phyloP scores from a whole-genome alignment of 805 yeast genomes.

The Sugiyamaella floridensis region DNA sequence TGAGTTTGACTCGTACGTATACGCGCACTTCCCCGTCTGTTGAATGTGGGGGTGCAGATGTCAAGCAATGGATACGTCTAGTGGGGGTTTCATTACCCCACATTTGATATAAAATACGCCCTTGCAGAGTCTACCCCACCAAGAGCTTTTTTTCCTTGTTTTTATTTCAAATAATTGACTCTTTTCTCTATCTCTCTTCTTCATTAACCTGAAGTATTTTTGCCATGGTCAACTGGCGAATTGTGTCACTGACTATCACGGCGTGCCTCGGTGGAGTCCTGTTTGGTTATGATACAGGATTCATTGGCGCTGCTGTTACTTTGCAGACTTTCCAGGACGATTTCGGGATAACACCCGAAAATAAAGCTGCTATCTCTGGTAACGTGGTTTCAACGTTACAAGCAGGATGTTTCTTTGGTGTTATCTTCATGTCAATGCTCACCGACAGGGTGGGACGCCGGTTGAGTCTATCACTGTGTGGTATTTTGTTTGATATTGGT shows the following conservation, averaged over 20 bases:
- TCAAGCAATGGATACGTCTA: no score
- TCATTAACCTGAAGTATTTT: no score
- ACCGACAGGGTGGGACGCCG: slow-evolving; percentile 73
- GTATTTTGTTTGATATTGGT: slow-evolving; percentile 63
- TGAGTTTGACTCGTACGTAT: no score
- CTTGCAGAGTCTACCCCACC: no score
- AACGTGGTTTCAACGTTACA: slow-evolving; percentile 73
- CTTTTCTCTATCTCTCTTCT: no score
- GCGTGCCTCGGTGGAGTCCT: slow-evolving; percentile 9
- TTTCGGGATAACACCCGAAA: slow-evolving; percentile 40
- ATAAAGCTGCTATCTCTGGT: slow-evolving; percentile 51
- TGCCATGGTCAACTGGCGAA: slow-evolving; percentile 3
- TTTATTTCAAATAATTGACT: no score
- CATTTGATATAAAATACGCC: no score
- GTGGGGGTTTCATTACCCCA: no score
- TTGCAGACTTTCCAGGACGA: slow-evolving; percentile 58
- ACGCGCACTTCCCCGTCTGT: no score
- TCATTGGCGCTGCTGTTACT: slow-evolving; percentile 58
- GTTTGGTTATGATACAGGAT: slow-evolving; percentile 10
- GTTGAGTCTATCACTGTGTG: slow-evolving; percentile 52
- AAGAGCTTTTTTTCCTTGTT: no score
- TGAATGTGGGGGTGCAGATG: no score
- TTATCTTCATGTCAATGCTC: slow-evolving; percentile 40
- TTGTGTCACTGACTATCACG: slow-evolving; percentile 1
- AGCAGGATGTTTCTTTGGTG: slow-evolving; percentile 71